Evolutionary conservation across 1,284 basidiomycete species (phyloP).

Genomic region (Ustilago nuda): DNA sequence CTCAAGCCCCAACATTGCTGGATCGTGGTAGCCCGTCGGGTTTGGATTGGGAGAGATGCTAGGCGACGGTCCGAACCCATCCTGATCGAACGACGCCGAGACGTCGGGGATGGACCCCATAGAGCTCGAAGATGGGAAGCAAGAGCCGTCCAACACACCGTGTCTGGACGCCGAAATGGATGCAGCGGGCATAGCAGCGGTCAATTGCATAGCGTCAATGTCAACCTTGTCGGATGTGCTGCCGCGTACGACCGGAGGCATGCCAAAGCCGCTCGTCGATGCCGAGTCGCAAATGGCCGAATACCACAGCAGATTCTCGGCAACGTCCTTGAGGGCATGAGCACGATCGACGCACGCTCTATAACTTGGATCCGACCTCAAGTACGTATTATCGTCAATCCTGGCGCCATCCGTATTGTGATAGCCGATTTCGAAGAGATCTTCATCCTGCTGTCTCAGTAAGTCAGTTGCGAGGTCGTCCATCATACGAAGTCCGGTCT

Average conservation of each 20-base stretch:
- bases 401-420: constrained; percentile 31
- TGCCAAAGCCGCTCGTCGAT: constrained; percentile 25
- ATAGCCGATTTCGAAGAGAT: constrained; percentile 38
- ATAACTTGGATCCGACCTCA: constrained; percentile 30
- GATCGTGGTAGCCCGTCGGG: constrained; percentile 10
- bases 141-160: not conserved
- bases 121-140: not conserved
- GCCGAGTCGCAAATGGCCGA: constrained; percentile 47
- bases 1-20: constrained; percentile 28
- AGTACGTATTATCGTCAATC: constrained; percentile 20
- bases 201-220: constrained; percentile 33
- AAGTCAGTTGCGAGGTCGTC: constrained; percentile 47
- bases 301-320: constrained; percentile 46
- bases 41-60: constrained; percentile 17
- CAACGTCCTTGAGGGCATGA: constrained; percentile 35
- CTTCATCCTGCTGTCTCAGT: constrained; percentile 39
- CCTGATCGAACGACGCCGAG: constrained; percentile 10
- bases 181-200: constrained; percentile 16
- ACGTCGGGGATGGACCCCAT: constrained; percentile 1
- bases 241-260: constrained; percentile 34
- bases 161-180: constrained; percentile 13
- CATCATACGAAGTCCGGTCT: constrained; percentile 47
- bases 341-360: constrained; percentile 32
- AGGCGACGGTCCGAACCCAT: constrained; percentile 9
- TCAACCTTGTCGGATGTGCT: constrained; percentile 36